Evolutionary conservation across 2,329 filamentous ascomycete species (phyloP).

Genomic region (Dactylellina haptotyla): DNA sequence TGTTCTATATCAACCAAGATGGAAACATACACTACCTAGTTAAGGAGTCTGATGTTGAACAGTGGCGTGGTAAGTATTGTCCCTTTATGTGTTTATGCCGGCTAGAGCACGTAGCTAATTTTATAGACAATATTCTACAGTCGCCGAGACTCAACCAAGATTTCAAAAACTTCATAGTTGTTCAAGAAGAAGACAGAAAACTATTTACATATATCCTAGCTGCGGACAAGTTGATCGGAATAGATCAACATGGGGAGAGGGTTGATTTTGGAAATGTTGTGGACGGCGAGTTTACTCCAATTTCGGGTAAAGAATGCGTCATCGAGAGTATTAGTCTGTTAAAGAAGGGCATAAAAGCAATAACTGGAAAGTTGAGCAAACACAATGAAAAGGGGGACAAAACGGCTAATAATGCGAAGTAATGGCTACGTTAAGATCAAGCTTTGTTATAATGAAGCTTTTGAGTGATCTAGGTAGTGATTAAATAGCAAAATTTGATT

Average conservation of each 20-base stretch:
- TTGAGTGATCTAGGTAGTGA: too few species aligned
- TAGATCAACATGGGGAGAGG: constrained; percentile 14
- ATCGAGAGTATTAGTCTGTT: constrained; percentile 13
- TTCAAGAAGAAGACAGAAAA: constrained; percentile 6
- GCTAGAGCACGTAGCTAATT: constrained; percentile 12
- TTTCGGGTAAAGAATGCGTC: constrained; percentile 13
- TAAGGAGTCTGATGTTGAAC: background rate
- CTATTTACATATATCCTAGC: constrained; percentile 20
- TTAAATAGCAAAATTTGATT: too few species aligned
- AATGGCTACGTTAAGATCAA: too few species aligned
- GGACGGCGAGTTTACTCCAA: constrained; percentile 18
- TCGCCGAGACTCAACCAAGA: constrained; percentile 1
- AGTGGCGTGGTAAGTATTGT: constrained; percentile 22
- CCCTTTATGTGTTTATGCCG: background rate
- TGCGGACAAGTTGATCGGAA: constrained; percentile 7
- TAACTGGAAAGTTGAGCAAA: background rate
- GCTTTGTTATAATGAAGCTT: too few species aligned
- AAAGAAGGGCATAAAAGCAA: constrained; percentile 11
- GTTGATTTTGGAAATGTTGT: constrained; percentile 19
- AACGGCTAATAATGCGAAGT: too few species aligned
- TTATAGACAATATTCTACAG: constrained; percentile 12
- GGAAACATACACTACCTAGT: constrained; percentile 13
- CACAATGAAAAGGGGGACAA: background rate
- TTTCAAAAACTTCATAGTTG: constrained; percentile 25
- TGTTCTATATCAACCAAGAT: constrained; percentile 24